Evolutionary conservation across 2,329 filamentous ascomycete species (phyloP), one percentile per base, ranked within the genome.

Genomic region (Metarhizium robertsii): DNA sequence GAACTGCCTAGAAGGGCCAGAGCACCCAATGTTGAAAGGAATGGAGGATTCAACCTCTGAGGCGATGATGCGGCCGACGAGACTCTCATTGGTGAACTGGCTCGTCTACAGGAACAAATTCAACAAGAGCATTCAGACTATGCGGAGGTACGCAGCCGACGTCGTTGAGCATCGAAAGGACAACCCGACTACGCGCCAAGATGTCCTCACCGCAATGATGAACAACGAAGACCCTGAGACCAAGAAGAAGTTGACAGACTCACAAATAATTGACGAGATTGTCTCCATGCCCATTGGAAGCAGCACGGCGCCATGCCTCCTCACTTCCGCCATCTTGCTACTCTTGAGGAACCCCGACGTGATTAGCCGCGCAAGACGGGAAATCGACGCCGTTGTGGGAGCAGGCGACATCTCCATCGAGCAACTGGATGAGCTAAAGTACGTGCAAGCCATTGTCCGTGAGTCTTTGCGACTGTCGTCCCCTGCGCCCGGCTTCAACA

Each of bases 211-310:
- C 52, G 77, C 79, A 3, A 73, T 89, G 65, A 66, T 88, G 57
- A 75, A 78, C 54, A 77, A 72, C 13, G 76, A 73, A 45, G 86
- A 89, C 59, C 79, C 81, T 0, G 76, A 85, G 63, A 87, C 84
- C 0, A 82, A 81, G 32, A 72, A 76, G 57, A 69, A 69, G 2
- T 72, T 89, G 60, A 77, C 71, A 4, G 79, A 87, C 4, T 78
- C 79, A 10, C 79, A 81, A 57, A 77, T 87, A 51, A 76, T 86
- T 50, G 83, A 87, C 66, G 85, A 89, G 65, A 83, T 89, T 60
- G 80, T 87, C 53, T 79, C 79, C 2, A 86, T 88, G 73, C 78
- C 86, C 45, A 83, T 84, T 53, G 81, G 79, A 4, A 77, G 72
- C 65, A 75, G 72, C 64, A 79, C 77, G 0, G 73, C 76, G 3